phyloP scores from a whole-genome alignment of 257 asterid genomes.

The Salvia rosmarinus region DNA sequence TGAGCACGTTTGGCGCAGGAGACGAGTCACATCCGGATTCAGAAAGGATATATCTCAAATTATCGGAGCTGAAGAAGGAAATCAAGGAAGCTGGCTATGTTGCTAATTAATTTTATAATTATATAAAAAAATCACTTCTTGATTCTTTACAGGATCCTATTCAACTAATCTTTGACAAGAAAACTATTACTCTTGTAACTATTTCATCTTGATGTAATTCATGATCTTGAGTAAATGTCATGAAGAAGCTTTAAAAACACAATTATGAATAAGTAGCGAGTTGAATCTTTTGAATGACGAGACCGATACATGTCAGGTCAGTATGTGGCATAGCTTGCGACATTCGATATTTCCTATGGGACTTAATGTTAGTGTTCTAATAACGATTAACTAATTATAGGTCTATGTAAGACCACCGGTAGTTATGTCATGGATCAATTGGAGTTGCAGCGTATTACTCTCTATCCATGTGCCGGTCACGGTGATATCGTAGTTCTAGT shows the following conservation, averaged over 20 bases:
- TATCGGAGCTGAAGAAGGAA: constrained; percentile 57
- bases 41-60: constrained; percentile 45
- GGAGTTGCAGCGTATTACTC: constrained; percentile 76
- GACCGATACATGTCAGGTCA: background rate
- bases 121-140: no score
- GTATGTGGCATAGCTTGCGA: constrained; percentile 7
- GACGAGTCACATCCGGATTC: constrained; percentile 57
- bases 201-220: constrained; percentile 9
- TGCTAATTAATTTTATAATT: no score
- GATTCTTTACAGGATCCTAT: no score
- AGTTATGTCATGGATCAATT: constrained; percentile 91
- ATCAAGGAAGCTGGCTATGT: constrained; percentile 74
- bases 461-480: constrained; percentile 58
- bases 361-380: constrained; percentile 9
- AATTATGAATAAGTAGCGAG: background rate
- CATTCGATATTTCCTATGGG: background rate
- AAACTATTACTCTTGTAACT: background rate
- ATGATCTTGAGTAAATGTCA: constrained; percentile 1
- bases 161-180: background rate
- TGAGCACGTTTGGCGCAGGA: constrained; percentile 65
- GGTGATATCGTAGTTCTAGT: constrained; percentile 81
- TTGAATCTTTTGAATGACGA: background rate
- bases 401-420: constrained; percentile 95
- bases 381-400: constrained; percentile 45
- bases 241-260: background rate